Conservation (phyloP, 148 eudicot species). For the Talinum fruticosum region DNA sequence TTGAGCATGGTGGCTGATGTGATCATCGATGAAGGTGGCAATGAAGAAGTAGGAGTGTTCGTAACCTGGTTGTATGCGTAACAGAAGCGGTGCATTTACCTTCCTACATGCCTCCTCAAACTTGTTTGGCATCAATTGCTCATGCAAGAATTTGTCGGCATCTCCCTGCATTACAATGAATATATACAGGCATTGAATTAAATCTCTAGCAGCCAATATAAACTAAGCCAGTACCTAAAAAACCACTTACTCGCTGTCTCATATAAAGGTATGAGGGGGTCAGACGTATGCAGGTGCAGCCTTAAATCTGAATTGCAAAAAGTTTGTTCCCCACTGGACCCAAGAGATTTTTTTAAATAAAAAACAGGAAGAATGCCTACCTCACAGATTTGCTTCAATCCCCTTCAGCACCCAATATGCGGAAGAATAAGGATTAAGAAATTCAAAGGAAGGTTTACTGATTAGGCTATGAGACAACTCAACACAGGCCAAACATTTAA, state of each 20-base stretch:
- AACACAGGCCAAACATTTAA: too few relatives aligned
- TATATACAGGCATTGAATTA: too few relatives aligned
- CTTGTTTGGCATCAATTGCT: constrained; percentile 65
- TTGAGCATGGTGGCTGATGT: constrained; percentile 95
- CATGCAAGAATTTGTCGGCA: constrained; percentile 76
- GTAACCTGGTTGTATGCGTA: constrained; percentile 80
- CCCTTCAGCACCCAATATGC: not conserved
- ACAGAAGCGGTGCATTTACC: constrained; percentile 57
- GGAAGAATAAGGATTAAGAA: not conserved
- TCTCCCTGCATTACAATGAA: constrained; percentile 51
- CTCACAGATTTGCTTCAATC: not conserved
- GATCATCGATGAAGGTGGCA: constrained; percentile 88
- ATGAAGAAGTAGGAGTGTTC: constrained; percentile 95
- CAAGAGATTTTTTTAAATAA: too few relatives aligned
- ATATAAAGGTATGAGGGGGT: too few relatives aligned
- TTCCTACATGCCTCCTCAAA: constrained; percentile 89
- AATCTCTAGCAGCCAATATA: too few relatives aligned
- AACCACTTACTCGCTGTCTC: too few relatives aligned
- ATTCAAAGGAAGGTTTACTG: not conserved
- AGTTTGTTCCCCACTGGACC: too few relatives aligned
- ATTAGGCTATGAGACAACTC: too few relatives aligned
- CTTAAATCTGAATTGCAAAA: too few relatives aligned
- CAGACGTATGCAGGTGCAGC: too few relatives aligned
- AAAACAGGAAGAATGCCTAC: too few relatives aligned
- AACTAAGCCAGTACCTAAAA: too few relatives aligned